Evolutionary conservation across 2,329 filamentous ascomycete genomes (phyloP).

Genomic region (Talaromyces albobiverticillius): DNA sequence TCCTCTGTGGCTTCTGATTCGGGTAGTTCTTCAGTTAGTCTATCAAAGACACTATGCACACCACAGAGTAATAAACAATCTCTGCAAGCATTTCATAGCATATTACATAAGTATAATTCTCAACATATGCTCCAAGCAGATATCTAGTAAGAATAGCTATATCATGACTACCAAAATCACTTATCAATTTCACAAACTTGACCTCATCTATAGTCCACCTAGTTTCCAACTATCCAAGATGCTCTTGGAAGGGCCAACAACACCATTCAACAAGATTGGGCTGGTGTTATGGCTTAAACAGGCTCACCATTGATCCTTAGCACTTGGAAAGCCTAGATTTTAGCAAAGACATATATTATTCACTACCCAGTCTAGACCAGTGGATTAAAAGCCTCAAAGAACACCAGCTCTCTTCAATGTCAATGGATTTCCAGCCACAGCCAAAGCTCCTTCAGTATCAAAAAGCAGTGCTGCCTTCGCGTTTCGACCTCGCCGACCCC

Average conservation of each 20-base stretch:
- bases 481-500: neutral
- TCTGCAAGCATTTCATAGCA: conserved; percentile 10
- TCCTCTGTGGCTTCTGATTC: conserved; percentile 55
- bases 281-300: neutral
- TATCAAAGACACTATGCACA: neutral
- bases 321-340: neutral
- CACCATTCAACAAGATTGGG: conserved; percentile 1
- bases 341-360: conserved; percentile 2
- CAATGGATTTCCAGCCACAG: neutral
- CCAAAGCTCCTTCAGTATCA: conserved; percentile 3
- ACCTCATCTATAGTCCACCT: neutral
- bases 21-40: conserved; percentile 22
- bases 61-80: neutral
- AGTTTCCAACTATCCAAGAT: neutral
- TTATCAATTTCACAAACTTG: conserved; percentile 4
- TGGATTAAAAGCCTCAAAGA: conserved; percentile 7
- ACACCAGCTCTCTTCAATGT: neutral
- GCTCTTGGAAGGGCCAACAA: neutral
- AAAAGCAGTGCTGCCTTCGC: neutral
- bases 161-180: conserved; percentile 11
- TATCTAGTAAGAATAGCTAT: neutral
- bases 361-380: neutral
- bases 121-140: neutral
- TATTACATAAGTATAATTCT: conserved; percentile 5
- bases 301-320: neutral